Percentiles rank a stretch among this genome's conserved stretches.
Evolutionary conservation across 495 filamentous ascomycete species (phyloP).

Genomic region (Xylaria intraflava): DNA sequence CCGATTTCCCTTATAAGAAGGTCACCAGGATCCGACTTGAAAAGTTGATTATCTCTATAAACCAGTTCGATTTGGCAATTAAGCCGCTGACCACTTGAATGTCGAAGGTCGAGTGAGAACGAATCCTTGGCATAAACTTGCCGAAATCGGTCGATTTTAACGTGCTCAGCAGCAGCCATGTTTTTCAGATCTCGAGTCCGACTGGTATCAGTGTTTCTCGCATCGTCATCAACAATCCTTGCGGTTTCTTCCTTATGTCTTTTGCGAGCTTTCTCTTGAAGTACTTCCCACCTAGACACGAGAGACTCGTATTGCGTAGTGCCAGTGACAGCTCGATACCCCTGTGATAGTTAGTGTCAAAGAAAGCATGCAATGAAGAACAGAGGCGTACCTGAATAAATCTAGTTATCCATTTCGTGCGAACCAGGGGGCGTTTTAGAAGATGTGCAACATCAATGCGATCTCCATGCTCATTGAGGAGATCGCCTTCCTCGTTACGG

Average conservation of each 20-base stretch:
- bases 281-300: slow-evolving; percentile 41
- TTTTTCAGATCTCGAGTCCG: slow-evolving; percentile 72
- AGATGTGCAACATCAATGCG: slow-evolving; percentile 92
- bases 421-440: slow-evolving; percentile 79
- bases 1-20: slow-evolving; percentile 86
- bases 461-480: slow-evolving; percentile 72
- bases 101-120: slow-evolving; percentile 76
- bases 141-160: slow-evolving; percentile 64
- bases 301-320: slow-evolving; percentile 21
- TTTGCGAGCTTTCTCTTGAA: slow-evolving; percentile 69
- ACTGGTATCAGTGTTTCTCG: slow-evolving; percentile 72
- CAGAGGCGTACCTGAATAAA: slow-evolving; percentile 58
- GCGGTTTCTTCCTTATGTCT: slow-evolving; percentile 80
- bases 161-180: slow-evolving; percentile 58
- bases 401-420: slow-evolving; percentile 81
- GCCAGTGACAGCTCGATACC: slow-evolving; percentile 20
- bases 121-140: slow-evolving; percentile 82
- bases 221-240: slow-evolving; percentile 84
- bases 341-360: slow-evolving; percentile 16
- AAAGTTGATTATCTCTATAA: slow-evolving; percentile 63
- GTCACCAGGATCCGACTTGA: slow-evolving; percentile 58
- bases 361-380: background rate
- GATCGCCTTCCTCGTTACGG: slow-evolving; percentile 69
- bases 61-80: slow-evolving; percentile 87
- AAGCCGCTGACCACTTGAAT: slow-evolving; percentile 83